Base-by-base conservation (phyloP, 768 basidiomycete species). In the Lanmaoa rubissima region DNA sequence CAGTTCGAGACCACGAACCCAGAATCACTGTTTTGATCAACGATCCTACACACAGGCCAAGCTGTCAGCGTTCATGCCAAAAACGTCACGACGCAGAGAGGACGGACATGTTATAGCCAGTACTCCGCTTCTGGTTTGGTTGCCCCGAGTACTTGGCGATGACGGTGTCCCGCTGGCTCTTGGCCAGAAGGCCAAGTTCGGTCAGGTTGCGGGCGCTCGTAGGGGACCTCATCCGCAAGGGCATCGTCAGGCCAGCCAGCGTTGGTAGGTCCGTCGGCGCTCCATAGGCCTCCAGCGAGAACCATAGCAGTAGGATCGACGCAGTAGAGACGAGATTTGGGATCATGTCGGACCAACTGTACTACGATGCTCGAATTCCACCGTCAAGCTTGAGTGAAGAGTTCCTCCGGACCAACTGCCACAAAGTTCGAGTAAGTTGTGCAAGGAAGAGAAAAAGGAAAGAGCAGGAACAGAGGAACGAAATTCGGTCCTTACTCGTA, bases 21-120 rank as follows among this genome's bases (percentile, higher is more conserved):
- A 13, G 87, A 85, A 69, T 92, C 90, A 14, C 75, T 69, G 39
- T 78, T 77, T 70, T 90, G 86, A 63, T 88, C 84, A 17, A 80
- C 77, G 17, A 89, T 69, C 48, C 88, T 90, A 60, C 14, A 34
- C 17, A 34, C 35, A 38, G 40, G n/a, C 12, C 28, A 6, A 12
- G 14, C 5, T 9, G 38, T 65, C 24, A 67, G 56, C 24, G 41
- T 21, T 0, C 14, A 17, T 7, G 21, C 8, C 10, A 4, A 10
- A 4, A 13, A 8, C 17, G 4, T 28, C 6, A 28, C 17, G 35
- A 6, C 5, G 50, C 13, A 31, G 32, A 28, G 19, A 41, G 21
- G n/a, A 70, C 80, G 17, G 55, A 84, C 84, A 78, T 61, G 64
- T 84, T 84, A 35, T 78, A 78, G 11, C 84, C 84, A 17, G 72